Evolutionary conservation across 345 rosid genomes (phyloP), one percentile per base, ranked within the genome.

Genomic region (Syzygium oleosum): DNA sequence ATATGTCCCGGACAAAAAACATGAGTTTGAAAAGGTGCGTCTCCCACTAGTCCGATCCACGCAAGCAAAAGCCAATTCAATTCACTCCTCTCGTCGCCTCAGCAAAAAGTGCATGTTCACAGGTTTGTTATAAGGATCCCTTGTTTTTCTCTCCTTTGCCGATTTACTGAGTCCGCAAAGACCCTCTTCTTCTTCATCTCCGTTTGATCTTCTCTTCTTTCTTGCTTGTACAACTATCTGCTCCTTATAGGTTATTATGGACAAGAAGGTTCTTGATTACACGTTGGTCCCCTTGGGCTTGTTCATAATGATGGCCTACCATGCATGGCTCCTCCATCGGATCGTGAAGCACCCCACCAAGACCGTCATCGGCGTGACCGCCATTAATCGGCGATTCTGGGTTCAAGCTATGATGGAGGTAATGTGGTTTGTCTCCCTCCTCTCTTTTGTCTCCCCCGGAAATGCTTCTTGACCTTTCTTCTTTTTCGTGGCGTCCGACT

Each of bases 401-500:
- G 98, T 97, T 58, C 92, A 88, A 31, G 96, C 98, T 87, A 97
- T 97, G 98, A 97, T 97, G 98, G 98, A 97, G 97, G 98, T 95
- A 22, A 15, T 38, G 80, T 19, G 3, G 46, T 19, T 73, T 73
- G 80, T 73, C 80, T 73, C 80, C 80, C 23, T 10, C 23, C 80
- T 11, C 12, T 0, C 38, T 21, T 73, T 10, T 10, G 49, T 19
- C 25, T 43, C 49, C 46, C 46, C 25, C 27, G 80, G 46, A 97
- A 96, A 91, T 94, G 93, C 90, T 95, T 96, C 89, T 88, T 92
- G 16, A 96, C 96, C 56, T 86, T 97, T 92, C 7, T 96, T 98
- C 49, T 95, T 94, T 91, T 58, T 96, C 88, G 93, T 94, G 27
- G 96, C 98, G 1, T 97, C 94, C 88, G 91, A 95, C 84, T 88